A percentile compares a stretch with the other conserved stretches of the same genome.
phyloP scores from a whole-genome alignment of 495 filamentous ascomycete genomes.

The Xylaria flabelliformis region DNA sequence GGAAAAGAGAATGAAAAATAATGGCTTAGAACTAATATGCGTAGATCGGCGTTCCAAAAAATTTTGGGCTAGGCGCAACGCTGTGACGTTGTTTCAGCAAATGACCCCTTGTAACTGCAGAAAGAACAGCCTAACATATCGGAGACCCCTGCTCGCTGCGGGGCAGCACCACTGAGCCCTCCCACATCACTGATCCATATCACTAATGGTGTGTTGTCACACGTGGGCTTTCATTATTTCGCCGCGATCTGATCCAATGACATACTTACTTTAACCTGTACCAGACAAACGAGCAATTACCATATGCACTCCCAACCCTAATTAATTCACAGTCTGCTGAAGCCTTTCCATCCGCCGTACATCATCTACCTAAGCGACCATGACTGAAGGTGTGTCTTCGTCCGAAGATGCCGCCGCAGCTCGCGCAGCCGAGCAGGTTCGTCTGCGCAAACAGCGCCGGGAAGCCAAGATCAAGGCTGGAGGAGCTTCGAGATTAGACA shows the following conservation, averaged over 20 bases:
- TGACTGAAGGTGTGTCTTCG: conserved; percentile 34
- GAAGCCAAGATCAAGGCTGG: conserved; percentile 89
- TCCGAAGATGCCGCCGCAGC: conserved; percentile 59
- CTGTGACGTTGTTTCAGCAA: not conserved
- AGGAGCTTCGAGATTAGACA: conserved; percentile 78
- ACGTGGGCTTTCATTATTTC: conserved; percentile 16
- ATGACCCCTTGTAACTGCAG: not conserved
- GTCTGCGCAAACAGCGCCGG: conserved; percentile 85
- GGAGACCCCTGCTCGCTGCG: not conserved
- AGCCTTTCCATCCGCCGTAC: not conserved
- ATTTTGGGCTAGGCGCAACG: not conserved
- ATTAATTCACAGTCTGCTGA: conserved; percentile 2
- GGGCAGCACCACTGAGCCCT: not conserved
- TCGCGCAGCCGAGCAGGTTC: conserved; percentile 76
- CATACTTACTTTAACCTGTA: not conserved
- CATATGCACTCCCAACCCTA: not conserved
- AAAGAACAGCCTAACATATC: not conserved
- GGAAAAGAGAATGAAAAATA: not conserved
- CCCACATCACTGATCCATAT: conserved; percentile 8
- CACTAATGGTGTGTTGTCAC: conserved; percentile 13
- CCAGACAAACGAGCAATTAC: not conserved
- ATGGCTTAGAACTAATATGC: not conserved
- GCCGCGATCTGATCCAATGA: conserved; percentile 9
- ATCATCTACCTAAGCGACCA: conserved; percentile 15
- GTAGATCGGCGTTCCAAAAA: not conserved